These are phyloP conservation scores for Fusarium oligoseptatum DNA, from an alignment of 2,329 filamentous ascomycete genomes.

Conservation along the genomic window DNA sequence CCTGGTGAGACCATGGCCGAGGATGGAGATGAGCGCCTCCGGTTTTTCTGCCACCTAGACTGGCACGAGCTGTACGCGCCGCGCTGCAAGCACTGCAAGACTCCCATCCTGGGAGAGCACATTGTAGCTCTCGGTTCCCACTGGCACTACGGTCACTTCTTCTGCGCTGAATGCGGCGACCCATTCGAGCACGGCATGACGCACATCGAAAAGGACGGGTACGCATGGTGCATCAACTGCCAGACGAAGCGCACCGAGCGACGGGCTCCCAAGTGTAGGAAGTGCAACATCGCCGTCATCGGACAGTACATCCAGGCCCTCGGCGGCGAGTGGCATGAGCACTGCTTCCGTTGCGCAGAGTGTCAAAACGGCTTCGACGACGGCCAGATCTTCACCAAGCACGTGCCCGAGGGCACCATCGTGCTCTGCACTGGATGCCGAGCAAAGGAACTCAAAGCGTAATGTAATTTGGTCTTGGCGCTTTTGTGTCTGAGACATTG, in stretches of 20 bases:
- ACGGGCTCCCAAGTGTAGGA: constrained; percentile 87
- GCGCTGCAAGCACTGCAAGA: constrained; percentile 95
- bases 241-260: constrained; percentile 93
- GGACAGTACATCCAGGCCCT: constrained; percentile 92
- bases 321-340: constrained; percentile 92
- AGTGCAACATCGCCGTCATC: constrained; percentile 86
- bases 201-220: constrained; percentile 94
- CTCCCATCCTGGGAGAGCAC: constrained; percentile 95
- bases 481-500: constrained; percentile 9
- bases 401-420: constrained; percentile 62
- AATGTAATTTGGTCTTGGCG: constrained; percentile 38
- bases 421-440: constrained; percentile 74
- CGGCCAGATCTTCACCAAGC: constrained; percentile 74
- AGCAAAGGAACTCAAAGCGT: constrained; percentile 69
- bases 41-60: constrained; percentile 98
- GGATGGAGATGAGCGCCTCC: constrained; percentile 78
- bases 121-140: constrained; percentile 93
- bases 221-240: constrained; percentile 95
- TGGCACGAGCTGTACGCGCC: constrained; percentile 96
- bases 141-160: constrained; percentile 98
- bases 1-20: constrained; percentile 75
- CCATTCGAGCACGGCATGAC: constrained; percentile 82
- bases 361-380: constrained; percentile 73
- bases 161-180: constrained; percentile 98
- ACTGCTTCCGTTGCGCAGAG: constrained; percentile 85